Base-by-base conservation (phyloP, 371 early-diverging fungal genomes). In the Cokeromyces recurvatus region DNA sequence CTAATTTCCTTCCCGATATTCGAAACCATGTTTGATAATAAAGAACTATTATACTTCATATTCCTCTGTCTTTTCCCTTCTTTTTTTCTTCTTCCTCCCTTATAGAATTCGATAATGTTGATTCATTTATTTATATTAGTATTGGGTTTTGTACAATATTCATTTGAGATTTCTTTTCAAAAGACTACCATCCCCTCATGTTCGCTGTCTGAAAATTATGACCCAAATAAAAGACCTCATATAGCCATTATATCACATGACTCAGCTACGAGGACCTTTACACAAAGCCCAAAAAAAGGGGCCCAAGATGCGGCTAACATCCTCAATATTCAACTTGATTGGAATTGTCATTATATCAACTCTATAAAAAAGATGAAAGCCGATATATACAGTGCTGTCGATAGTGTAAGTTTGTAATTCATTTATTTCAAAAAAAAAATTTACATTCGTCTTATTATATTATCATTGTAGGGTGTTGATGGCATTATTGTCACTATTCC, bases 401-500 rank as follows among this genome's bases (percentile, higher is more conserved):
- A 58, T 32, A 48, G 49, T 8, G 61, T 62, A 47, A 2, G 48
- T 5, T 29, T n/a, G n/a, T n/a, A n/a, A n/a, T n/a, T n/a, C n/a
- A n/a, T n/a, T n/a, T 8, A 8, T 29, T 29, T 29, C 29, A 29
- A 8, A 29, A 29, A 29, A 29, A 34, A 34, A 34, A 34, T 15
- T 34, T 9, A 34, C 35, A 15, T 34, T 34, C 29, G 11, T 8
- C 11, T 11, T 29, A 8, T 29, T 29, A 8, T 29, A 5, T 34
- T 15, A 11, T 34, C 35, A 14, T 11, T 34, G 14, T 34, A 63
- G 63, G 47, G 48, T 19, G 58, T 55, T 12, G 71, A 71, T 39
- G 75, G 75, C 14, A 48, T 74, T 16, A 50, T 74, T 38, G 35
- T 61, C 22, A 62, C 71, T 14, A 74, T 74, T 6, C 71, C 71